Percentiles rank a stretch among this genome's conserved stretches.
Conservation (phyloP, 257 asterid genomes). For the Solanum stenotomum region DNA sequence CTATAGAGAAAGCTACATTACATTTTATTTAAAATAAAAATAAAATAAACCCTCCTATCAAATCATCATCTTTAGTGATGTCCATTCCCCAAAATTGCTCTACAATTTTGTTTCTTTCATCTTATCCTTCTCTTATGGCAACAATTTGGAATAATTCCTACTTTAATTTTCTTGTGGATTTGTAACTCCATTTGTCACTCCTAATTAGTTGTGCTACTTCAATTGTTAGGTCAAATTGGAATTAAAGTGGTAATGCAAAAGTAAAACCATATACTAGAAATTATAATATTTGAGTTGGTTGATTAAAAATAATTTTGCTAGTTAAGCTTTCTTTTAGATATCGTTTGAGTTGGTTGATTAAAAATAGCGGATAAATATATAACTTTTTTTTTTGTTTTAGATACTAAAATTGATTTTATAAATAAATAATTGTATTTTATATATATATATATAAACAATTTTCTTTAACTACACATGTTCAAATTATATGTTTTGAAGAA, state of each 20-base stretch:
- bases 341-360: not conserved
- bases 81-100: conserved; percentile 14
- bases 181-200: not conserved
- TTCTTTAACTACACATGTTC: not conserved
- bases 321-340: no score
- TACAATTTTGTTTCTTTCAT: conserved; percentile 3
- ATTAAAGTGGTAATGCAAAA: not conserved
- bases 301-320: not conserved
- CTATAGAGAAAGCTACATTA: not conserved
- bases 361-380: not conserved
- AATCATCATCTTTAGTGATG: conserved; percentile 9
- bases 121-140: not conserved
- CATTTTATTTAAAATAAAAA: not conserved
- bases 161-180: not conserved
- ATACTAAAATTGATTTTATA: not conserved
- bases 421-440: not conserved
- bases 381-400: not conserved
- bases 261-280: not conserved
- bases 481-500: not conserved
- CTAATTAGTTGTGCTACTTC: not conserved
- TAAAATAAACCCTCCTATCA: not conserved
- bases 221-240: not conserved
- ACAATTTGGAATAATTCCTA: not conserved
- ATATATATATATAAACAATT: not conserved
- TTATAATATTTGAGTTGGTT: not conserved